Percentiles rank a stretch among this genome's conserved stretches.
phyloP scores from a whole-genome alignment of 1,139 yeast genomes.

The Sugiyamaella paludigena region DNA sequence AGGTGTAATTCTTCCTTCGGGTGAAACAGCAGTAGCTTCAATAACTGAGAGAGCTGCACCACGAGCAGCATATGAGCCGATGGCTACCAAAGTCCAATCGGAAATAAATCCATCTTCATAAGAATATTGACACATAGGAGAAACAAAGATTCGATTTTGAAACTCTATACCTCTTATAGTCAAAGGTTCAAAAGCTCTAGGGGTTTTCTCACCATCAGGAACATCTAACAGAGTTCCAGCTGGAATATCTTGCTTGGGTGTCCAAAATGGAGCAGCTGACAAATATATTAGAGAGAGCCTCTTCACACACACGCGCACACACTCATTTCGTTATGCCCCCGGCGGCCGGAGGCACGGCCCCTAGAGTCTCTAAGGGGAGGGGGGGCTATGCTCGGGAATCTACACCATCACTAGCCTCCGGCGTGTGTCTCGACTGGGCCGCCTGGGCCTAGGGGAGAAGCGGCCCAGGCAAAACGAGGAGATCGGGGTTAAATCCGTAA shows the following conservation, averaged over 20 bases:
- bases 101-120: conserved; percentile 44
- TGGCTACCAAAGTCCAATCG: conserved; percentile 39
- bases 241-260: conserved; percentile 29
- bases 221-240: conserved; percentile 28
- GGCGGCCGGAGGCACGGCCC: too few relatives aligned
- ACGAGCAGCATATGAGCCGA: conserved; percentile 36
- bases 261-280: conserved; percentile 11
- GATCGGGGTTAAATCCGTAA: too few relatives aligned
- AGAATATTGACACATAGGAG: conserved; percentile 62
- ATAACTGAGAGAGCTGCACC: conserved; percentile 55
- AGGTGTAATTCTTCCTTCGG: conserved; percentile 44
- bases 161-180: conserved; percentile 41
- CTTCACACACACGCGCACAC: too few relatives aligned
- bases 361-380: too few relatives aligned
- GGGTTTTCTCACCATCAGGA: conserved; percentile 26
- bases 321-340: too few relatives aligned
- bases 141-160: conserved; percentile 51
- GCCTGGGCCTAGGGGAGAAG: too few relatives aligned
- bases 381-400: too few relatives aligned
- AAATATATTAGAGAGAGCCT: not conserved
- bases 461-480: too few relatives aligned
- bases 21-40: conserved; percentile 52
- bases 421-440: too few relatives aligned
- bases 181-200: conserved; percentile 44
- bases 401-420: too few relatives aligned